These are phyloP conservation scores for Zygnema circumcarinatum DNA, from an alignment of 139 green algal genomes.

Conservation along the genomic window DNA sequence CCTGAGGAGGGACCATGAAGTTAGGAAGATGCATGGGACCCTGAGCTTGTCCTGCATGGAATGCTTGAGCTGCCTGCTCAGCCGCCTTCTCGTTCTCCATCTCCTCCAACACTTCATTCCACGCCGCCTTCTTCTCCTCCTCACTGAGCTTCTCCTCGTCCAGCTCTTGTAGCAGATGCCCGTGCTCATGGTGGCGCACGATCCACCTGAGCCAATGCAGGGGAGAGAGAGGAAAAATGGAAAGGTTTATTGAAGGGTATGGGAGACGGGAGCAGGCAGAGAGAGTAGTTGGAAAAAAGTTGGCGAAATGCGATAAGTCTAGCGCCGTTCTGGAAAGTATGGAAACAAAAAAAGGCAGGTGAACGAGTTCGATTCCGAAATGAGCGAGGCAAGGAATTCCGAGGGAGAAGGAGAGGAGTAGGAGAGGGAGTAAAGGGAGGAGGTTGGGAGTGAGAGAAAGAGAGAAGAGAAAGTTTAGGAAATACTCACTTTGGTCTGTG, in stretches of 20 bases:
- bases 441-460: not conserved
- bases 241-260: not conserved
- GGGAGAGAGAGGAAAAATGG: not conserved
- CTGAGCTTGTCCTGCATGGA: no score
- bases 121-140: slow-evolving; percentile 52
- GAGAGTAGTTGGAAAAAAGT: no score
- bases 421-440: not conserved
- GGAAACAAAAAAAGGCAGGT: no score
- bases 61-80: no score
- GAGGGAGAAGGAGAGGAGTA: not conserved
- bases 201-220: slow-evolving; percentile 44
- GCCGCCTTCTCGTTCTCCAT: not conserved
- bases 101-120: slow-evolving; percentile 20
- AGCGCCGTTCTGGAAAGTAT: slow-evolving; percentile 9
- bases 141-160: slow-evolving; percentile 47
- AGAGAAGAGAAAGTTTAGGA: not conserved
- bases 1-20: no score
- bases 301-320: no score
- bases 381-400: not conserved
- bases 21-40: no score
- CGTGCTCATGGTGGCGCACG: slow-evolving; percentile 51
- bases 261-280: not conserved
- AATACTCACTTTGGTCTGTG: slow-evolving; percentile 27
- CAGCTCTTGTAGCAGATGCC: slow-evolving; percentile 36
- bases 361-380: not conserved